Evolutionary conservation across 495 filamentous ascomycete genomes (phyloP), one percentile per base, ranked within the genome.

Genomic region (Neurospora sp.): DNA sequence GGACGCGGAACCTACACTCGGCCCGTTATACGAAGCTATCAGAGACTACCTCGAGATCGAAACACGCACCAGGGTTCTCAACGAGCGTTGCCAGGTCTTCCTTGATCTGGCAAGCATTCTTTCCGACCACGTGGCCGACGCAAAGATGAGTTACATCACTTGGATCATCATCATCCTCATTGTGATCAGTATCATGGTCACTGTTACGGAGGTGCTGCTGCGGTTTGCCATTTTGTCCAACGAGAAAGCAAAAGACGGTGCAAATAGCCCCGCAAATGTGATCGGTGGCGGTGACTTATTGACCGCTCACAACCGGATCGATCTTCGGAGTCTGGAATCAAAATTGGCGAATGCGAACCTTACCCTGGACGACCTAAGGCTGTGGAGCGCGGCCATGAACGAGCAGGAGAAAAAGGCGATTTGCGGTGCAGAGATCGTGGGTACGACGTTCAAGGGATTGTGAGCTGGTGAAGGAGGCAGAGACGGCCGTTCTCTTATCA

Each of bases 161-260:
- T 98, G 94, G 95, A 98, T 99, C 76, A 94, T 98, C 79, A 99
- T 99, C 76, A 85, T 96, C 40, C 87, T 99, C 11, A 99, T 99
- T 76, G 76, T 96, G 53, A 84, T 98, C 71, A 94, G 91, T 77
- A 98, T 99, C 77, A 81, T 92, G 46, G 93, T 99, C 22, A 99
- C 96, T 0, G 92, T 91, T 61, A 91, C 90, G 5, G 96, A 99
- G 83, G 95, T 98, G 20, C 89, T 91, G 70, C 83, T 99, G 53
- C 86, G 96, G 14, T 98, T 98, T 79, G 92, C 87, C 27, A 91
- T 99, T 22, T 82, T 98, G 59, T 84, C 81, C 8, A 83, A 79
- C 76, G 81, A 79, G 46, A 85, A 81, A 75, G 79, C 77, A 16
- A 79, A 76, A 40, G 73, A 75, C 12, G 73, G 78, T 70, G 46